Evolutionary conservation across 2,329 filamentous ascomycete species (phyloP).

Genomic region (Meredithiella fracta): DNA sequence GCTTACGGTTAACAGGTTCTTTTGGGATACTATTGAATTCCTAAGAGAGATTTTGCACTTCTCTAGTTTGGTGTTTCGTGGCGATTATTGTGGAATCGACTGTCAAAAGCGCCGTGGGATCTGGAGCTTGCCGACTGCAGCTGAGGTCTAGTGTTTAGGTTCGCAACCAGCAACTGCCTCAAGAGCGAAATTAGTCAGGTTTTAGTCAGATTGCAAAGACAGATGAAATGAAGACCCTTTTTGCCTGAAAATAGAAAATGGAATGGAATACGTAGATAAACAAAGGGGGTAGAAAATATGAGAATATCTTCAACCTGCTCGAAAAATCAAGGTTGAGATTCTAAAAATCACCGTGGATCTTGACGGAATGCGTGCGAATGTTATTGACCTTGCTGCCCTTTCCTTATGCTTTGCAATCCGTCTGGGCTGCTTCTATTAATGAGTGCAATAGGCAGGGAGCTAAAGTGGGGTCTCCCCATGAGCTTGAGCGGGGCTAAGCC

Average conservation of each 20-base stretch:
- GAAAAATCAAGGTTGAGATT: not conserved
- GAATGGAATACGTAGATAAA: not conserved
- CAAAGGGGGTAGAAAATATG: not conserved
- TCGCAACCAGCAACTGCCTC: too few species aligned
- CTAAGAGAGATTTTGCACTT: conserved; percentile 51
- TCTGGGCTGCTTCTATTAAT: not conserved
- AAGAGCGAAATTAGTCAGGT: too few species aligned
- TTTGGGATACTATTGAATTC: conserved; percentile 39
- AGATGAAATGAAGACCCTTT: not conserved
- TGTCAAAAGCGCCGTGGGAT: not conserved
- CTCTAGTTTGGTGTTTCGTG: conserved; percentile 35
- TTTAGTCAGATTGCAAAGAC: too few species aligned
- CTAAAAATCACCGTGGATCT: not conserved
- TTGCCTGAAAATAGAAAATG: not conserved
- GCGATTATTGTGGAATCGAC: not conserved
- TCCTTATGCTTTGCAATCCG: not conserved
- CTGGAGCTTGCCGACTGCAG: not conserved
- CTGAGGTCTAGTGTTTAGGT: too few species aligned
- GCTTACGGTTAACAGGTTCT: conserved; percentile 47
- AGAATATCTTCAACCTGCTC: too few species aligned
- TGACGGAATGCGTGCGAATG: not conserved
- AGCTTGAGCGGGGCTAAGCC: conserved; percentile 1
- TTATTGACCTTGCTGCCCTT: not conserved
- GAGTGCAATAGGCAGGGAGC: not conserved
- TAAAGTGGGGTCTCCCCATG: not conserved